Evolutionary conservation across 2,329 filamentous ascomycete genomes (phyloP), one percentile per base, ranked within the genome.

Genomic region (Penicillium palitans): DNA sequence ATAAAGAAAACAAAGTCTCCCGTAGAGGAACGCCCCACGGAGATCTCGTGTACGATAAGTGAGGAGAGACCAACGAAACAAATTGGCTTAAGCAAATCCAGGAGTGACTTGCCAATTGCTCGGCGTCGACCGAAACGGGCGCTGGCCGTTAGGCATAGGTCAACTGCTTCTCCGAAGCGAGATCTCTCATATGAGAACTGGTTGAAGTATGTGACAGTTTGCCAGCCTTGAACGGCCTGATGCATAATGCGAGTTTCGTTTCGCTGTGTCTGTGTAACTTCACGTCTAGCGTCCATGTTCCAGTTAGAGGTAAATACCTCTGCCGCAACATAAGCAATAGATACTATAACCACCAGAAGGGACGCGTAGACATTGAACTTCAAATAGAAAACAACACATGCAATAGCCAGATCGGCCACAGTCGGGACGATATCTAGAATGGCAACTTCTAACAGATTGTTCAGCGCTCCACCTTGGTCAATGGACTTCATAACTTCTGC

Each of bases 401-500:
- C 55, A 33, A 57, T 57, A 17, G 25, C 39, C n/a, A 57, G 24
- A 24, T 57, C 87, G 17, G 84, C 69, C 3, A 87, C 68, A 57
- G 86, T 86, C 0, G 87, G 87, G 0, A 80, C 66, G 10, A 89
- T 76, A 12, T 84, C 79, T 58, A 89, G 84, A 3, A 85, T 71
- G 4, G 84, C 73, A 47, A 81, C 81, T 44, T 88, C 83, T 9
- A 89, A 74, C 1, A 90, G 72, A 39, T 81, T 78, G 29, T 83
- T 83, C 8, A 90, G 74, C 0, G 85, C 81, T 39, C 80, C 78
- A 0, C 86, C 87, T 64, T 88, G 86, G 53, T 84, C 80, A n/a
- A 90, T 81, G 5, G 86, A 83, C 59, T 84, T 83, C 68, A 86
- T 83, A 0, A 90, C 78, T 61, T 89, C 85, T 2, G 84, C 86